phyloP scores from a whole-genome alignment of 768 basidiomycete genomes.

The Termitomyces sp. region DNA sequence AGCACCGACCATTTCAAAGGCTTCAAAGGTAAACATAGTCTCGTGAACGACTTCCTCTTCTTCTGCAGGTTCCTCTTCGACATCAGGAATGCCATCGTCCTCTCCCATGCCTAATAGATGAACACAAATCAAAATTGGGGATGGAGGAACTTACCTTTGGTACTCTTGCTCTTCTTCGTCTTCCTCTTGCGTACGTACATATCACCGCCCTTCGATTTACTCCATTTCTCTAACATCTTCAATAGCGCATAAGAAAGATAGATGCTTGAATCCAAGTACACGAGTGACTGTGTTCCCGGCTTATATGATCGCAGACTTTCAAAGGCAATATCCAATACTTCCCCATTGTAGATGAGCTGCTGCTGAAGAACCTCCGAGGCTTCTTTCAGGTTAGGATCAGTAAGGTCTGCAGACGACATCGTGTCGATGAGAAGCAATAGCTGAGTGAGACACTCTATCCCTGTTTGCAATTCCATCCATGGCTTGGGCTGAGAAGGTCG shows the following conservation, averaged over 20 bases:
- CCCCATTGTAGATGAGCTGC: slow-evolving; percentile 93
- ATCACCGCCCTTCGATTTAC: slow-evolving; percentile 61
- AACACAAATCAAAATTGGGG: background rate
- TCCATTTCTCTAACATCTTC: slow-evolving; percentile 85
- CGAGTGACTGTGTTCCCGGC: slow-evolving; percentile 68
- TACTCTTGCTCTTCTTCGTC: slow-evolving; percentile 45
- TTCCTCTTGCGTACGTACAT: slow-evolving; percentile 74
- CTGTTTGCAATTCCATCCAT: slow-evolving; percentile 93
- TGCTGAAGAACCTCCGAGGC: slow-evolving; percentile 79
- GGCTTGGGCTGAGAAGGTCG: slow-evolving; percentile 68
- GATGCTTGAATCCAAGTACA: slow-evolving; percentile 85
- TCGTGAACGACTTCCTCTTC: slow-evolving; percentile 69
- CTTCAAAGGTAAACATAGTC: slow-evolving; percentile 87
- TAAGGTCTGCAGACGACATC: slow-evolving; percentile 56
- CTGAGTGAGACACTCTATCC: slow-evolving; percentile 91
- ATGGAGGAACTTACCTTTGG: slow-evolving; percentile 29
- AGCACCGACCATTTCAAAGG: slow-evolving; percentile 74
- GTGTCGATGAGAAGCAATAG: slow-evolving; percentile 82
- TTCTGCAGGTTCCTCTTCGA: slow-evolving; percentile 57
- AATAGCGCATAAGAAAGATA: slow-evolving; percentile 82
- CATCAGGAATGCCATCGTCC: slow-evolving; percentile 64
- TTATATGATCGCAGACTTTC: slow-evolving; percentile 76
- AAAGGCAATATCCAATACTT: slow-evolving; percentile 84
- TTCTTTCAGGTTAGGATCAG: slow-evolving; percentile 50
- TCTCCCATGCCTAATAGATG: slow-evolving; percentile 25